Evolutionary conservation across 768 basidiomycete species (phyloP).

Genomic region (Pholiota conissans): DNA sequence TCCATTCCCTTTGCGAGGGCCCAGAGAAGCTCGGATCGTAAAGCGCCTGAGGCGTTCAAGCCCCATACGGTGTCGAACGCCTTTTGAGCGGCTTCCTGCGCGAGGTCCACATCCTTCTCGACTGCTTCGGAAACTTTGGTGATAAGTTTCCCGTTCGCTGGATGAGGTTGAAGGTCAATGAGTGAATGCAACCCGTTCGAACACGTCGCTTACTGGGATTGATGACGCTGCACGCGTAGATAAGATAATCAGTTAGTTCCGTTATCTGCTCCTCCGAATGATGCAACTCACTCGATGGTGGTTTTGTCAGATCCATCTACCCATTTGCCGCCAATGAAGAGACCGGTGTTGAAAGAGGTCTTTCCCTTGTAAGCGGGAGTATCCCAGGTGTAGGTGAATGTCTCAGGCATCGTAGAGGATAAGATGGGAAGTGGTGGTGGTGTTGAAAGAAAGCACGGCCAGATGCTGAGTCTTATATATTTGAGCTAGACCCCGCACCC

Average conservation of each 20-base stretch:
- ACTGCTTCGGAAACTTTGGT: conserved; percentile 60
- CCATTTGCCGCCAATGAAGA: conserved; percentile 75
- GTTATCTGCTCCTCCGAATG: not conserved
- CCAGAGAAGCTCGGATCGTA: conserved; percentile 55
- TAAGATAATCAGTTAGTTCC: not conserved
- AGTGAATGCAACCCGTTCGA: conserved; percentile 23
- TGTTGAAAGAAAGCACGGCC: not conserved
- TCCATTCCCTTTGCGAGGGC: conserved; percentile 70
- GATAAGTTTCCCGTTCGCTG: conserved; percentile 66
- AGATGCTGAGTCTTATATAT: not conserved
- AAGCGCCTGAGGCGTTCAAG: conserved; percentile 51
- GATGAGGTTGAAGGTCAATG: conserved; percentile 23
- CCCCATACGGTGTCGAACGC: conserved; percentile 68
- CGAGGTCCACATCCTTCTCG: conserved; percentile 71
- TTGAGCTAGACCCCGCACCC: not conserved
- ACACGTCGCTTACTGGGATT: conserved; percentile 45
- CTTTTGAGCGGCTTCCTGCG: conserved; percentile 67
- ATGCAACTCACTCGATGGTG: conserved; percentile 65
- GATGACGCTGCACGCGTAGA: conserved; percentile 41
- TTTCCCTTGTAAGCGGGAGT: conserved; percentile 59
- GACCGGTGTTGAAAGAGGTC: conserved; percentile 57
- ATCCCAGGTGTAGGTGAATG: conserved; percentile 50
- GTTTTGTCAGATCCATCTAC: conserved; percentile 52
- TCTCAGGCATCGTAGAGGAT: conserved; percentile 30
- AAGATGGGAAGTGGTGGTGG: not conserved